Conservation (phyloP, 1,284 basidiomycete species). For the Spongispora temasekensis region DNA sequence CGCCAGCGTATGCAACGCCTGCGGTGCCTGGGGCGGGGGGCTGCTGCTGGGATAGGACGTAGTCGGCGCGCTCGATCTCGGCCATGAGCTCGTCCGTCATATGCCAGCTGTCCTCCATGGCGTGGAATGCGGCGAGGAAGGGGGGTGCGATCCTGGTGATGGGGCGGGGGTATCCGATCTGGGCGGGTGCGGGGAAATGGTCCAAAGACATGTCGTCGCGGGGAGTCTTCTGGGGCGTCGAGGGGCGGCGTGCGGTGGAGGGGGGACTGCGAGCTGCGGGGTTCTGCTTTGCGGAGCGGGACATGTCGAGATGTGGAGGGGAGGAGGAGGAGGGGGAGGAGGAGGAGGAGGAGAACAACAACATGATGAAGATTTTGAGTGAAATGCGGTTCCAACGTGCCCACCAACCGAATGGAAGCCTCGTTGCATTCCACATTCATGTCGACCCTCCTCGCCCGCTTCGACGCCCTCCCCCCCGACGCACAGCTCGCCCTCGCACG, state of each 20-base stretch:
- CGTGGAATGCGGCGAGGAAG: constrained; percentile 54
- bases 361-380: too few relatives aligned
- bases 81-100: constrained; percentile 69
- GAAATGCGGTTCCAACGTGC: too few relatives aligned
- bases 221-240: too few relatives aligned
- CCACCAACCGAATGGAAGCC: too few relatives aligned
- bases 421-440: too few relatives aligned
- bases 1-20: constrained; percentile 55
- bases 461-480: constrained; percentile 46
- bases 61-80: constrained; percentile 63
- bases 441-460: constrained; percentile 38
- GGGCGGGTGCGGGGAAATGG: constrained; percentile 33
- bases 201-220: too few relatives aligned
- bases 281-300: constrained; percentile 50
- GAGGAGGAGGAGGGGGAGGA: too few relatives aligned
- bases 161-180: constrained; percentile 57
- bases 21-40: constrained; percentile 42
- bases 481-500: constrained; percentile 45
- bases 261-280: constrained; percentile 51
- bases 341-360: too few relatives aligned
- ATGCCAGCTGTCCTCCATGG: constrained; percentile 58
- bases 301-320: too few relatives aligned
- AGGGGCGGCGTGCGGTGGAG: constrained; percentile 43
- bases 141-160: constrained; percentile 54
- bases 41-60: constrained; percentile 40